phyloP scores from a whole-genome alignment of 2,329 filamentous ascomycete species.

The Drechslerella coelobrocha region DNA sequence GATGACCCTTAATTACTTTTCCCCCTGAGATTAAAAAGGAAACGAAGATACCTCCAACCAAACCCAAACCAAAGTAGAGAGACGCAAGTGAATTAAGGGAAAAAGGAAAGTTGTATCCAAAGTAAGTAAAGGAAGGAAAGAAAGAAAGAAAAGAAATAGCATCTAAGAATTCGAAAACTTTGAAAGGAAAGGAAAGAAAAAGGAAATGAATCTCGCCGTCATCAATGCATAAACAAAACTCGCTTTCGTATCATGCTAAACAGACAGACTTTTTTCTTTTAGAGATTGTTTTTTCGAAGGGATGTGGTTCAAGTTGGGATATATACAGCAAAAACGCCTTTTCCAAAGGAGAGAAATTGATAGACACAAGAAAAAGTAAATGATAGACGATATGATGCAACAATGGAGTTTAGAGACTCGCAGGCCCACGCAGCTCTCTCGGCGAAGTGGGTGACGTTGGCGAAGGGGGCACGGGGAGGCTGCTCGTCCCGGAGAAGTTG shows the following conservation, averaged over 20 bases:
- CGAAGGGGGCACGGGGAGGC: constrained; percentile 18
- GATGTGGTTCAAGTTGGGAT: neutral
- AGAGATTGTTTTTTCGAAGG: neutral
- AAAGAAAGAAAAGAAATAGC: neutral
- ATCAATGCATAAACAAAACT: constrained; percentile 25
- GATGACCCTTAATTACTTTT: no score
- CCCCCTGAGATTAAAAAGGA: neutral
- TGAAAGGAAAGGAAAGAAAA: constrained; percentile 17
- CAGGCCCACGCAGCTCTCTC: constrained; percentile 21
- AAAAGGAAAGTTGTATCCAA: neutral
- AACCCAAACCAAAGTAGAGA: neutral
- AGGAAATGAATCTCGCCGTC: neutral
- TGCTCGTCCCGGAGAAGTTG: constrained; percentile 28
- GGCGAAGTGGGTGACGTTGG: constrained; percentile 30
- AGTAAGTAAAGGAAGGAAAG: no score
- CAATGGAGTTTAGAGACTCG: constrained; percentile 18
- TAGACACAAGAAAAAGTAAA: neutral
- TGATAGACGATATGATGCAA: neutral
- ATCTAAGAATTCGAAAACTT: neutral
- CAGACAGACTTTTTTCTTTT: neutral
- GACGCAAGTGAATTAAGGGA: neutral
- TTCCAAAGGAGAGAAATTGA: neutral
- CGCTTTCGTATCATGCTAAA: neutral
- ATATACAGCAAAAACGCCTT: neutral
- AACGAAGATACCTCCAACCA: neutral